These are phyloP conservation scores for Prunus campanulata DNA, from an alignment of 306 rosid species.

Conservation along the genomic window DNA sequence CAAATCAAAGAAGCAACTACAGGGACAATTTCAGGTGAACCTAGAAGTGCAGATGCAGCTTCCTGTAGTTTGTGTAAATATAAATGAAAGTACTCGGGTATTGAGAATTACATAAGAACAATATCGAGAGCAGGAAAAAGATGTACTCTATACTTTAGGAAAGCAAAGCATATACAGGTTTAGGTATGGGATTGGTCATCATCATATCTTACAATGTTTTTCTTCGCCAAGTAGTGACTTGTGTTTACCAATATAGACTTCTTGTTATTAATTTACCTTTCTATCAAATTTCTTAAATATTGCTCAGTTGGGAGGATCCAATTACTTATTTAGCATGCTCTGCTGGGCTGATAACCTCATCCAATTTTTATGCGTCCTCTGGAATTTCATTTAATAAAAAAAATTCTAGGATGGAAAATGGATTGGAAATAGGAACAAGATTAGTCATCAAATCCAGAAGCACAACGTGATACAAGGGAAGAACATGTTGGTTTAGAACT, in stretches of 20 bases:
- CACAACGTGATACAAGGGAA: no score
- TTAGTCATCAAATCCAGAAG: no score
- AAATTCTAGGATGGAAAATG: no score
- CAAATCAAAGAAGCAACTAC: conserved; percentile 61
- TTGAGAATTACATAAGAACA: conserved; percentile 17
- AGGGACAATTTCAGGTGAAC: conserved; percentile 35
- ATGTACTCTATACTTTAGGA: not conserved
- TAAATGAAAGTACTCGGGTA: conserved; percentile 12
- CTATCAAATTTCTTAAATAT: not conserved
- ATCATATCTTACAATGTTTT: not conserved
- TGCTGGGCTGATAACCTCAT: no score
- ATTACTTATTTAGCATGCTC: no score
- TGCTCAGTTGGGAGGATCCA: not conserved
- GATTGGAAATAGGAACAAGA: no score
- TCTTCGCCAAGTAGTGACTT: not conserved
- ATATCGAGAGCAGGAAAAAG: not conserved
- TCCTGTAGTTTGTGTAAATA: conserved; percentile 26
- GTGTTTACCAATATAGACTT: no score
- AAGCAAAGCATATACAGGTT: conserved; percentile 4
- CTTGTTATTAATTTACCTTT: not conserved
- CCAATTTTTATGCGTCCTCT: no score
- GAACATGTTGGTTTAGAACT: no score
- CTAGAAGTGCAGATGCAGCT: conserved; percentile 16
- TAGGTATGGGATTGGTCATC: not conserved
- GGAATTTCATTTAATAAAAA: no score